phyloP scores from a whole-genome alignment of 2,329 filamentous ascomycete species.

The Fusarium redolens region DNA sequence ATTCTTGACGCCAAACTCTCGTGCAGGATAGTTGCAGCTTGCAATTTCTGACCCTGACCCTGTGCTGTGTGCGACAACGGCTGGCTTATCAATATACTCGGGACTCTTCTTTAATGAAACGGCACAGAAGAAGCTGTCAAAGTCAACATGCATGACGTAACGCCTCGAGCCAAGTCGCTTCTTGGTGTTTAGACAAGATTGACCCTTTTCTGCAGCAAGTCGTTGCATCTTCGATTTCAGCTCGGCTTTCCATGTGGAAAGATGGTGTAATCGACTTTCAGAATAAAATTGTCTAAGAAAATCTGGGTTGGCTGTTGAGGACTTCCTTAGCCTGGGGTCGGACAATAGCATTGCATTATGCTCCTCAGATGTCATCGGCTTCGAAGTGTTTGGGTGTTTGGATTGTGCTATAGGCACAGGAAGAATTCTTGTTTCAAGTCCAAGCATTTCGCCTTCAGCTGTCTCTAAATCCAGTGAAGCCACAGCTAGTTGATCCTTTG shows the following conservation, averaged over 20 bases:
- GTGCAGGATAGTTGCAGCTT: slow-evolving; percentile 94
- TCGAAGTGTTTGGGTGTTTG: slow-evolving; percentile 35
- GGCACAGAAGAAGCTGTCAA: slow-evolving; percentile 98
- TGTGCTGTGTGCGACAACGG: slow-evolving; percentile 87
- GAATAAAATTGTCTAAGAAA: slow-evolving; percentile 96
- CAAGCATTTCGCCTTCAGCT: neutral
- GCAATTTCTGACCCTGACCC: slow-evolving; percentile 94
- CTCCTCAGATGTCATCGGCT: slow-evolving; percentile 89
- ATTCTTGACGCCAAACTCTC: slow-evolving; percentile 89
- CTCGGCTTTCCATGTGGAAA: slow-evolving; percentile 97
- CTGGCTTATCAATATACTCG: slow-evolving; percentile 80
- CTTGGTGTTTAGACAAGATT: slow-evolving; percentile 58
- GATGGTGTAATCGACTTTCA: slow-evolving; percentile 92
- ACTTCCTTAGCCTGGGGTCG: slow-evolving; percentile 87
- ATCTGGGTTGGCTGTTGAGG: slow-evolving; percentile 90
- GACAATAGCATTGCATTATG: slow-evolving; percentile 88
- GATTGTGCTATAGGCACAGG: neutral
- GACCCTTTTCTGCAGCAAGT: slow-evolving; percentile 75
- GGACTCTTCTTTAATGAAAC: slow-evolving; percentile 85
- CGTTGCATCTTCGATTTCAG: slow-evolving; percentile 89
- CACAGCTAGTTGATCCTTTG: neutral
- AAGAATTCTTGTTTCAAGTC: neutral
- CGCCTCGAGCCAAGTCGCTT: slow-evolving; percentile 72
- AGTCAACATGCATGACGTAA: slow-evolving; percentile 96
- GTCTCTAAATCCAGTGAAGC: neutral